Evolutionary conservation across 202 grass and related monocot species (phyloP).

Genomic region (Schoenoplectus tabernaemontani): DNA sequence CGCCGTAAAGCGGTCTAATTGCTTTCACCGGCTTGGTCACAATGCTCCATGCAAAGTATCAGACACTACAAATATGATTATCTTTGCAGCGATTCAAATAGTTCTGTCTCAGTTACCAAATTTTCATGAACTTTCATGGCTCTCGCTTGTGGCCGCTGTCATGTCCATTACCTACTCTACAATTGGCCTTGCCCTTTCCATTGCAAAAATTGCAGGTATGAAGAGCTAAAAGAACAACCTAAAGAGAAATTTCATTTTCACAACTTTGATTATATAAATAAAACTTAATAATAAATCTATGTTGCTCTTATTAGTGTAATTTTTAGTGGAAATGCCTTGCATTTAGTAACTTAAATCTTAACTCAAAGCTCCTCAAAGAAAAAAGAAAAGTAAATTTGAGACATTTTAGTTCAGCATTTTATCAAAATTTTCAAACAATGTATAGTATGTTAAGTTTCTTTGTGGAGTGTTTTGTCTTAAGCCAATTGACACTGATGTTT

Average conservation of each 20-base stretch:
- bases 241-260: background rate
- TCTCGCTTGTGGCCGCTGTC: slow-evolving; percentile 76
- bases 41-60: slow-evolving; percentile 25
- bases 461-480: background rate
- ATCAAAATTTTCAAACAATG: background rate
- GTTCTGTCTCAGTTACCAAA: slow-evolving; percentile 75
- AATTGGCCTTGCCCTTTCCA: slow-evolving; percentile 80
- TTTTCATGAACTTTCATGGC: slow-evolving; percentile 90
- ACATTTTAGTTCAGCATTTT: too few species aligned
- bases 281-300: background rate
- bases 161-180: slow-evolving; percentile 79
- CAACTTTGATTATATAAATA: background rate
- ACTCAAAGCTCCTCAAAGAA: background rate
- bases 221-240: background rate
- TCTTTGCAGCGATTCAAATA: slow-evolving; percentile 75
- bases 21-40: slow-evolving; percentile 61
- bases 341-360: background rate
- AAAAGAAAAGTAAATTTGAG: background rate
- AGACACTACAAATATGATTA: slow-evolving; percentile 57
- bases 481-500: background rate
- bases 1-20: slow-evolving; percentile 63
- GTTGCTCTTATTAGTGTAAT: background rate
- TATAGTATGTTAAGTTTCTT: background rate
- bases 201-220: slow-evolving; percentile 72
- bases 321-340: too few species aligned